These are phyloP conservation scores for Bisporella sp. DNA, from an alignment of 2,329 filamentous ascomycete genomes.

Conservation along the genomic window DNA sequence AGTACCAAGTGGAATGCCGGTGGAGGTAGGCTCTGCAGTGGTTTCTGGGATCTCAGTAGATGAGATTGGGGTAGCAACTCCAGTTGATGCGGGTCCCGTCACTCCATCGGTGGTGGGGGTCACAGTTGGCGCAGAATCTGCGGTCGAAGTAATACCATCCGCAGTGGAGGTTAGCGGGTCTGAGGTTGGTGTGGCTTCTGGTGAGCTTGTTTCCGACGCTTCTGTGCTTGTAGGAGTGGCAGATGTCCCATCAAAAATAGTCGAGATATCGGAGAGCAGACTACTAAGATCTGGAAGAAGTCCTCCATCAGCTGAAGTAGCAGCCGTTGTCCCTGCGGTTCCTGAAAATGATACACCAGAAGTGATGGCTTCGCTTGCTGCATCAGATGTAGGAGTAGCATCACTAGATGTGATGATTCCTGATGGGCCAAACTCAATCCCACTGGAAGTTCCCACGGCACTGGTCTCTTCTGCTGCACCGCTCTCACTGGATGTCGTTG, in stretches of 20 bases:
- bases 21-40: constrained; percentile 2
- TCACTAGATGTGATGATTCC: background rate
- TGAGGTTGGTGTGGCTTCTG: background rate
- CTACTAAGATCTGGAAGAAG: background rate
- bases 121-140: background rate
- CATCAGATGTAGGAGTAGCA: background rate
- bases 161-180: background rate
- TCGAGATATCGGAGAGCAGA: background rate
- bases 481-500: background rate
- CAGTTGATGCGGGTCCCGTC: constrained; percentile 3
- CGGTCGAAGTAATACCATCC: background rate
- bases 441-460: background rate
- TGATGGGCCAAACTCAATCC: background rate
- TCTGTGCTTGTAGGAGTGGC: no score
- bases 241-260: background rate
- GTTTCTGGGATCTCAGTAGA: constrained; percentile 1
- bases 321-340: background rate
- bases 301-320: background rate
- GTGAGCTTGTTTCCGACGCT: background rate
- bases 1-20: background rate
- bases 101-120: background rate
- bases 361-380: background rate
- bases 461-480: background rate
- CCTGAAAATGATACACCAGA: constrained; percentile 5
- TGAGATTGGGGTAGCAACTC: background rate